Base-by-base conservation (phyloP, 2,329 filamentous ascomycete genomes). In the Monosporascus sp. region DNA sequence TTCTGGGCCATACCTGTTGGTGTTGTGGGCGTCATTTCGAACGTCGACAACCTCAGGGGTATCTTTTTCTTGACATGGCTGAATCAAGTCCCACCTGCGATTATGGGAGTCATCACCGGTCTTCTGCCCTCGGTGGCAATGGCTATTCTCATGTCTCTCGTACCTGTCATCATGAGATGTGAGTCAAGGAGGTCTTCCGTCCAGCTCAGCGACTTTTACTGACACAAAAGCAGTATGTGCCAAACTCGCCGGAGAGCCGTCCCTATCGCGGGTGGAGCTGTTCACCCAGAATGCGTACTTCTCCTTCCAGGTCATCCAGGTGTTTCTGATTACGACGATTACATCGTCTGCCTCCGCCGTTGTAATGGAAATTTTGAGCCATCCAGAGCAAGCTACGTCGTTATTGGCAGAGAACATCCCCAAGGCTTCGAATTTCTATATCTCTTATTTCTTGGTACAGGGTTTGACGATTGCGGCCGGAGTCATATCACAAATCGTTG, bases 281-380 rank as follows among this genome's bases (percentile, higher is more conserved):
- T 91, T 91, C 54, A 91, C 90, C 0, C 91, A 97, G 67, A 94
- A 92, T 65, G 88, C 85, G 61, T 97, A 95, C 77, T 99, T 96
- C 65, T 84, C 81, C 46, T 95, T 95, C 74, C 90, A 94, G 69
- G 84, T 97, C 44, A 79, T 97, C 20, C 92, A 97, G 68, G 89
- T 96, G 45, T 97, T 97, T 74, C 74, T 97, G 53, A 84, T 97
- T 48, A 86, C 89, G 0, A 96, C 93, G 0, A 60, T 97, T 31
- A 82, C 89, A 2, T 93, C 91, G 17, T 86, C 91, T 1, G 92
- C 92, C 9, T 84, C 90, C 3, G 81, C 86, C 7, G 84, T 89
- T 0, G 78, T 85, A 2, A 73, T 79, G 24, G 63, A 83, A 20
- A 85, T 95, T 48, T 74, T 85, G 16, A 40, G 84, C 0, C 62